phyloP scores from a whole-genome alignment of 2,329 filamentous ascomycete species.

The Trichophyton simii region DNA sequence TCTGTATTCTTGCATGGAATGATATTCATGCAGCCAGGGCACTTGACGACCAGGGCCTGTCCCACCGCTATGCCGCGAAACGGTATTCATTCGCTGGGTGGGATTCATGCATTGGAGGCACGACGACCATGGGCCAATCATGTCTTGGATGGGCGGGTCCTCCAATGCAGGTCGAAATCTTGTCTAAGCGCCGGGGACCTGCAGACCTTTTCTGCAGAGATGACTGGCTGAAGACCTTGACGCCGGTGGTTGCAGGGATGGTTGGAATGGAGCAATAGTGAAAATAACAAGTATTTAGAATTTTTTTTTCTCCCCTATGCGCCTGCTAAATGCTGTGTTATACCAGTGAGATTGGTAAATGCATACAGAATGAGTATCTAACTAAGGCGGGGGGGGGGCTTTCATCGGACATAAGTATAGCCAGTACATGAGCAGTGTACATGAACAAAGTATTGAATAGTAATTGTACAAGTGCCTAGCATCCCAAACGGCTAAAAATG shows the following conservation, averaged over 20 bases:
- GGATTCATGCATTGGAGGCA: not conserved
- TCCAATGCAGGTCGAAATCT: not conserved
- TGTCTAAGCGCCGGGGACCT: not conserved
- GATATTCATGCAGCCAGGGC: not conserved
- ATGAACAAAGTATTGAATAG: no score
- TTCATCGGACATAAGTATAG: no score
- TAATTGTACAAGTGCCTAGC: not conserved
- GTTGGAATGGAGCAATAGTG: not conserved
- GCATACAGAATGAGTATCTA: no score
- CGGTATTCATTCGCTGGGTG: not conserved
- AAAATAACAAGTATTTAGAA: not conserved
- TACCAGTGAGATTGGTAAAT: no score
- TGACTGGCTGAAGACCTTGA: not conserved
- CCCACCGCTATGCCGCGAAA: not conserved
- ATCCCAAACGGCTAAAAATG: not conserved
- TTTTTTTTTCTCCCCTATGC: not conserved
- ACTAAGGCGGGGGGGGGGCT: no score
- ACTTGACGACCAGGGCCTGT: not conserved
- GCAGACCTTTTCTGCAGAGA: not conserved
- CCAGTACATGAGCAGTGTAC: no score
- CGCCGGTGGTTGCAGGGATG: not conserved
- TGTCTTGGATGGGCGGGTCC: no score
- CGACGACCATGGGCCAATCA: not conserved
- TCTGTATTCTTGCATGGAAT: not conserved
- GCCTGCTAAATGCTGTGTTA: no score